These are phyloP conservation scores for Magnaporthiopsis rhizophila DNA, from an alignment of 2,329 filamentous ascomycete species.

Conservation along the genomic window DNA sequence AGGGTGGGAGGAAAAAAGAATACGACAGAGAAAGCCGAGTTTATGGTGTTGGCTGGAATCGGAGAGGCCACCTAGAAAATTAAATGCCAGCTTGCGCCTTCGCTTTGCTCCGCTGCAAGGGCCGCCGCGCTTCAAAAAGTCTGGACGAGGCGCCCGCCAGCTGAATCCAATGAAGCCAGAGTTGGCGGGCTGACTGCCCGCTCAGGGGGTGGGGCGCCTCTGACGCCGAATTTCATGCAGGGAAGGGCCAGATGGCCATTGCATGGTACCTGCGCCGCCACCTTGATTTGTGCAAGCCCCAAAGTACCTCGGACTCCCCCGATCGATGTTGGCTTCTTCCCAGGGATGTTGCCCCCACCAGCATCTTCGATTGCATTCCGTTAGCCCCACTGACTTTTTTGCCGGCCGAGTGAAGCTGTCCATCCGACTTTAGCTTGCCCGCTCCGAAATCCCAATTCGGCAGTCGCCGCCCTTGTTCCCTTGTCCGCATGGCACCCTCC, in stretches of 20 bases:
- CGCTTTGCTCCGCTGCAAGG: background rate
- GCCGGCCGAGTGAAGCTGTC: background rate
- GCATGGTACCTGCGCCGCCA: too few relatives aligned
- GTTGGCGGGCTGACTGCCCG: too few relatives aligned
- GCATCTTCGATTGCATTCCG: background rate
- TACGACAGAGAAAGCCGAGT: too few relatives aligned
- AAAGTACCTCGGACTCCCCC: too few relatives aligned
- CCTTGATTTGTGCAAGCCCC: too few relatives aligned
- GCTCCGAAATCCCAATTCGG: background rate
- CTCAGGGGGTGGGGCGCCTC: background rate
- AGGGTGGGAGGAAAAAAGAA: background rate
- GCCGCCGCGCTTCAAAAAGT: too few relatives aligned
- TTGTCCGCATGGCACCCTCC: background rate
- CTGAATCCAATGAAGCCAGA: background rate
- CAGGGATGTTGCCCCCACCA: background rate
- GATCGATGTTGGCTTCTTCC: too few relatives aligned
- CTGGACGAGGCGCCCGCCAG: background rate
- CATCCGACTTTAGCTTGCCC: background rate
- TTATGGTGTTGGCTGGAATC: background rate
- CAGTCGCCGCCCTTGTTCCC: background rate
- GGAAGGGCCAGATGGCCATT: too few relatives aligned
- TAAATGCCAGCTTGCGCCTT: background rate
- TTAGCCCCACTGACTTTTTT: background rate
- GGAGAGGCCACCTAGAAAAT: background rate
- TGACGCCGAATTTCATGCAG: background rate